A percentile compares a stretch with the other conserved stretches of the same genome.
Evolutionary conservation across 2,329 filamentous ascomycete species (phyloP).

Genomic region (Microsporum ferrugineum): DNA sequence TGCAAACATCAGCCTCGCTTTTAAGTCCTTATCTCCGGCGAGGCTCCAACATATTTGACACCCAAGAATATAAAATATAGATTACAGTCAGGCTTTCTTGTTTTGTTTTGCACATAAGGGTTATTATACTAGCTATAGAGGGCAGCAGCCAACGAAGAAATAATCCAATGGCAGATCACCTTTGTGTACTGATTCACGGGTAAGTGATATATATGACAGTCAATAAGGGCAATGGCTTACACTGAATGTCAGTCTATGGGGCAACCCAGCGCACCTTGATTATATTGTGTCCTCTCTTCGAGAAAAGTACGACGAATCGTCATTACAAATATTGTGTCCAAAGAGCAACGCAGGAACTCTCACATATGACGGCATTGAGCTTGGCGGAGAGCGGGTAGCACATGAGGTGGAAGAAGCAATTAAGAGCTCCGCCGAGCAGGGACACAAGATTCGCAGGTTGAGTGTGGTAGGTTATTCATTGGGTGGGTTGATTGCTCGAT

Average conservation of each 20-base stretch:
- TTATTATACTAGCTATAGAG: background rate
- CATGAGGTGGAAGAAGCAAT: slow-evolving; percentile 52
- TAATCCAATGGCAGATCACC: slow-evolving; percentile 36
- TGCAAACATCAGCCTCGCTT: background rate
- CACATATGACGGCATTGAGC: slow-evolving; percentile 57
- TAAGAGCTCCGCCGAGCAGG: slow-evolving; percentile 44
- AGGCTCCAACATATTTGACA: background rate
- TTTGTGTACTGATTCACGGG: slow-evolving; percentile 54
- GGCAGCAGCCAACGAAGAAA: background rate
- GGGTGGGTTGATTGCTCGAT: slow-evolving; percentile 75
- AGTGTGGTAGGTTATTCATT: slow-evolving; percentile 85
- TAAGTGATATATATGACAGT: slow-evolving; percentile 26
- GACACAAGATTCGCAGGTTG: slow-evolving; percentile 64
- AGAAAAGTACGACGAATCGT: slow-evolving; percentile 36
- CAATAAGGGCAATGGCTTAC: slow-evolving; percentile 1
- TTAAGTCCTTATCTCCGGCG: background rate
- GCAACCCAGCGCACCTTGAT: slow-evolving; percentile 47
- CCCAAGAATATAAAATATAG: background rate
- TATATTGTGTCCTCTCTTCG: slow-evolving; percentile 43
- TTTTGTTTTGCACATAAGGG: background rate
- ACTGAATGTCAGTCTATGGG: slow-evolving; percentile 43
- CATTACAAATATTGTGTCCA: slow-evolving; percentile 44
- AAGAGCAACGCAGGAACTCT: slow-evolving; percentile 47
- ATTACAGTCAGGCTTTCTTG: background rate
- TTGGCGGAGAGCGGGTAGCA: slow-evolving; percentile 55